Evolutionary conservation across 2,329 filamentous ascomycete species (phyloP).

Genomic region (Zarea fungicola): DNA sequence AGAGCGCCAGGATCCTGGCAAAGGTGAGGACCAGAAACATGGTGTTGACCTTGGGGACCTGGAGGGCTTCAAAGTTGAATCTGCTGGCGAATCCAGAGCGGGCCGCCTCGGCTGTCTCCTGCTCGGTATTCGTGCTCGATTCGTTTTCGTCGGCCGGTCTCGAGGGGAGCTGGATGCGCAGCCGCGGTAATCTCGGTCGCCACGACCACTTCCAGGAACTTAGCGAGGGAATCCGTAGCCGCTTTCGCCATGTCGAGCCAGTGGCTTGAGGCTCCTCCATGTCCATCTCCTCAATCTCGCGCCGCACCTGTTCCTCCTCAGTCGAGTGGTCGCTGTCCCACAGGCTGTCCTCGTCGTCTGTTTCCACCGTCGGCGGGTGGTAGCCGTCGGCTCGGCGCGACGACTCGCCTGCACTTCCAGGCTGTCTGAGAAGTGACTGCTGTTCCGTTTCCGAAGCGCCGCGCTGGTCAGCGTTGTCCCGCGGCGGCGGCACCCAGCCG

Average conservation of each 20-base stretch:
- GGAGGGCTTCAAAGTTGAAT: conserved; percentile 6
- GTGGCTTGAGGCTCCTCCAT: conserved; percentile 61
- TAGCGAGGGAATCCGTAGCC: conserved; percentile 48
- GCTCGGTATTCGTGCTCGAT: neutral
- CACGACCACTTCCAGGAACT: conserved; percentile 52
- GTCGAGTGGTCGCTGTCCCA: conserved; percentile 45
- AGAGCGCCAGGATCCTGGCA: conserved; percentile 67
- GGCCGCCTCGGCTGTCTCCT: conserved; percentile 1
- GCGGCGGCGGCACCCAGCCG: conserved; percentile 25
- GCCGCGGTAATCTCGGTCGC: conserved; percentile 47
- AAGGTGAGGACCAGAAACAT: conserved; percentile 54
- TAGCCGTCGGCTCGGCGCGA: conserved; percentile 55
- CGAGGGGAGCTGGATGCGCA: conserved; percentile 45
- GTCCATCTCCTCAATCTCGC: conserved; percentile 86
- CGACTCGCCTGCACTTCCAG: conserved; percentile 35
- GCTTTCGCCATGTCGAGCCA: conserved; percentile 48
- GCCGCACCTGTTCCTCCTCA: conserved; percentile 64
- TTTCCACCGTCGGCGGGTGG: conserved; percentile 74
- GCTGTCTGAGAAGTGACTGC: conserved; percentile 65
- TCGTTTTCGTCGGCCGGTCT: conserved; percentile 21
- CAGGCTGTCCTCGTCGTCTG: conserved; percentile 60
- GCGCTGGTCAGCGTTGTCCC: conserved; percentile 46
- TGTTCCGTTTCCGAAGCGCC: conserved; percentile 68
- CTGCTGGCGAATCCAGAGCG: neutral
- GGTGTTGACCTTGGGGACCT: conserved; percentile 36